Base-by-base conservation (phyloP, 202 grass and related monocot species). In the Alloteropsis angusta region DNA sequence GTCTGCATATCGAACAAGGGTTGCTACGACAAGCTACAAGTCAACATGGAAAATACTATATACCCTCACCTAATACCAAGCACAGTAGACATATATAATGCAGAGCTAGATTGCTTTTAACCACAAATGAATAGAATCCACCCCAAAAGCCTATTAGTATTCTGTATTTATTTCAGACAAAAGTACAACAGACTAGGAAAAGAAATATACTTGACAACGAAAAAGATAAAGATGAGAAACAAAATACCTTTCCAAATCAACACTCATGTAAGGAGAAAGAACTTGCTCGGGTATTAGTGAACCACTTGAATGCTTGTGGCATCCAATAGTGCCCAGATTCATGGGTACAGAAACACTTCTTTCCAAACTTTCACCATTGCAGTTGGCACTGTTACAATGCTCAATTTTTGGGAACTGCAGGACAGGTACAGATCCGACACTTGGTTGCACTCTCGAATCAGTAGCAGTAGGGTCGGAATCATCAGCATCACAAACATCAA, bases 231-330 rank as follows among this genome's bases (percentile, higher is more conserved):
- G 18, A 6, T 41, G 53, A 71, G 17, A 5, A 75, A 78, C 6
- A 58, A 17, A 58, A 58, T 85, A 95, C 95, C 95, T 92, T 63
- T 88, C 81, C 57, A 56, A 67, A 76, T 92, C 84, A 89, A 16
- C 48, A 83, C 68, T 90, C 69, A 52, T 86, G 69, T 60, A 85
- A 72, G 94, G 89, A 57, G 91, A 97, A 72, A 95, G 87, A 87
- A 98, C 83, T 74, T 87, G 81, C 32, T 95, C 95, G 14, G 89
- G 89, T 63, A 98, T 85, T 71, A 95, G 84, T 79, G 95, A 94
- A 72, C 92, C 92, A 82, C 87, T 95, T 75, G 77, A 85, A 47
- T 89, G 87, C 45, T 84, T 97, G 30, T 87, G 89, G 64, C 25
- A 32, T 73, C 72, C 83, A 82, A 22, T 65, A 45, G 72, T 82